These are phyloP conservation scores for Myxozyma udenii DNA, from an alignment of 805 yeast genomes.

Conservation along the genomic window DNA sequence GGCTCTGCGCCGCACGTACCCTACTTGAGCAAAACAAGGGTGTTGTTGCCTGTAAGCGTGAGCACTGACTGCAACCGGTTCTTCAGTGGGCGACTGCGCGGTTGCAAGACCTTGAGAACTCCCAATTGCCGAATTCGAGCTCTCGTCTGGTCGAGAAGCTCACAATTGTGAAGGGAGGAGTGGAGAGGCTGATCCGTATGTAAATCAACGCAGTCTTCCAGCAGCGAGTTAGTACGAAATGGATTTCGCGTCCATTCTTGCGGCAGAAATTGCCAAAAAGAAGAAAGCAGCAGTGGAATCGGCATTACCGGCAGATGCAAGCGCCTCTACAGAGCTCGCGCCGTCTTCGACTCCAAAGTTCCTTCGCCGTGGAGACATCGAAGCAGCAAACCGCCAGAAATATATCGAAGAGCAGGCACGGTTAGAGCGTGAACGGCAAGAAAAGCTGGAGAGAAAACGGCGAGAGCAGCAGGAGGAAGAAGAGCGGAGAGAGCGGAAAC, in stretches of 20 bases:
- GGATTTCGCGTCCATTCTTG: slow-evolving; percentile 49
- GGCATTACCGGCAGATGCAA: slow-evolving; percentile 6
- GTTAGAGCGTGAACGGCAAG: slow-evolving; percentile 17
- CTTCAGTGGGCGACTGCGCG: too few relatives aligned
- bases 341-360: slow-evolving; percentile 14
- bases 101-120: too few relatives aligned
- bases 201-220: too few relatives aligned
- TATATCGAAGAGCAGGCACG: slow-evolving; percentile 30
- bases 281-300: slow-evolving; percentile 33
- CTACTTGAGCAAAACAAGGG: too few relatives aligned
- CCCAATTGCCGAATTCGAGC: too few relatives aligned
- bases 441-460: slow-evolving; percentile 35
- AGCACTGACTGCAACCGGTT: too few relatives aligned
- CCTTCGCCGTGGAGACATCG: slow-evolving; percentile 28
- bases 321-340: slow-evolving; percentile 18
- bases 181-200: too few relatives aligned
- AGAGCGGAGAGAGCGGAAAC: slow-evolving; percentile 29
- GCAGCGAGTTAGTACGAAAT: too few relatives aligned
- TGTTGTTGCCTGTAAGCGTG: too few relatives aligned
- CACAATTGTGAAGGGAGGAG: too few relatives aligned
- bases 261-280: slow-evolving; percentile 51
- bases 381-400: slow-evolving; percentile 21
- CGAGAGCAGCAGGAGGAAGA: slow-evolving; percentile 34
- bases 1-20: too few relatives aligned
- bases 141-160: too few relatives aligned